Percentiles rank a stretch among this genome's conserved stretches.
These are phyloP conservation scores for Gossypium arboreum DNA, from an alignment of 345 rosid genomes.

Conservation along the genomic window DNA sequence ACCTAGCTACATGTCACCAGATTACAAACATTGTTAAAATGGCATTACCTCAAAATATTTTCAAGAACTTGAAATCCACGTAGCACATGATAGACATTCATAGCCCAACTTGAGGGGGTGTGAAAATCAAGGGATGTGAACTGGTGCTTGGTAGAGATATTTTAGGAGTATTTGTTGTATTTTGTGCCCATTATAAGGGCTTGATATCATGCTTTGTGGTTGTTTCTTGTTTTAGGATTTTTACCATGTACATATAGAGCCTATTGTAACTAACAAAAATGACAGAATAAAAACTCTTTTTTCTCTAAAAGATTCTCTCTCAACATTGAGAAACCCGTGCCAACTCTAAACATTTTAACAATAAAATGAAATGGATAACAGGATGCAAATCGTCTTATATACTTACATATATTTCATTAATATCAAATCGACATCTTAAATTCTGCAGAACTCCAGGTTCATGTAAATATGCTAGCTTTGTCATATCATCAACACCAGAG, in stretches of 20 bases:
- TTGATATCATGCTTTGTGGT: too few species aligned
- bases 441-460: conserved; percentile 95
- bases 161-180: too few species aligned
- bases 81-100: too few species aligned
- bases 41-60: background rate
- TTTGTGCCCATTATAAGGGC: too few species aligned
- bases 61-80: too few species aligned
- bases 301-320: background rate
- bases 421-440: conserved; percentile 62
- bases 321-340: background rate
- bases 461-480: conserved; percentile 88
- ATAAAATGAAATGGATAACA: conserved; percentile 2
- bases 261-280: background rate
- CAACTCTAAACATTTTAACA: background rate
- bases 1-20: background rate
- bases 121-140: too few species aligned
- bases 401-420: conserved; percentile 93
- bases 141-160: too few species aligned
- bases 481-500: conserved; percentile 94
- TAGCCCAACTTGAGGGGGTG: too few species aligned
- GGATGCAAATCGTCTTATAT: conserved; percentile 9
- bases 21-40: too few species aligned
- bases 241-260: background rate
- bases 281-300: background rate
- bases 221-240: background rate